Evolutionary conservation across 495 filamentous ascomycete genomes (phyloP).

Genomic region (Tuber magnatum): DNA sequence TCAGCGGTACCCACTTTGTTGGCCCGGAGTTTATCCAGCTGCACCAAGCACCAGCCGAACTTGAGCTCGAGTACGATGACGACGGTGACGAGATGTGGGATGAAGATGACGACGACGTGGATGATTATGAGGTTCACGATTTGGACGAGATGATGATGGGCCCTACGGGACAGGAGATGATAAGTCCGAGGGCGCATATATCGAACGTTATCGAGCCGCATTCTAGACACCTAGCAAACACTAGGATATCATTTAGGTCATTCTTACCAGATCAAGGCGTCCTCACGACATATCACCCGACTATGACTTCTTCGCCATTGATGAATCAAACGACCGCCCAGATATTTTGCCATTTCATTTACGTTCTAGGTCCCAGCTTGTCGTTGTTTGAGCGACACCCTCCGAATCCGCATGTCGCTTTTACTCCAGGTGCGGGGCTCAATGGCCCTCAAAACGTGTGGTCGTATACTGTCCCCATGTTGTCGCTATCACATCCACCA

Average conservation of each 20-base stretch:
- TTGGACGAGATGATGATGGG: constrained; percentile 37
- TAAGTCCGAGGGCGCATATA: constrained; percentile 39
- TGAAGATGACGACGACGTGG: constrained; percentile 52
- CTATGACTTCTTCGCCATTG: constrained; percentile 67
- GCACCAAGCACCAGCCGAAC: constrained; percentile 41
- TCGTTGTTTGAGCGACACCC: constrained; percentile 83
- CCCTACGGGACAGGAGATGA: constrained; percentile 41
- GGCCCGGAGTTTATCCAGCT: constrained; percentile 29
- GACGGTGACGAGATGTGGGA: constrained; percentile 49
- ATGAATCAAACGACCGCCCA: constrained; percentile 75
- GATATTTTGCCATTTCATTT: constrained; percentile 88
- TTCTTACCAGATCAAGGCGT: constrained; percentile 63
- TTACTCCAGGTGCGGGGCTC: constrained; percentile 36
- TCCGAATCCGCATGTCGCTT: constrained; percentile 53
- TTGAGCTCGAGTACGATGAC: constrained; percentile 61
- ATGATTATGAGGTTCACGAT: constrained; percentile 31
- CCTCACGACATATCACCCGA: constrained; percentile 70
- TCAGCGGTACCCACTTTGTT: constrained; percentile 16
- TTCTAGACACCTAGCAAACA: constrained; percentile 39
- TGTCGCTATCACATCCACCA: constrained; percentile 73
- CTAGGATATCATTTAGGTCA: constrained; percentile 55
- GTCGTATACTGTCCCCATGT: constrained; percentile 70
- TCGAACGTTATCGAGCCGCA: constrained; percentile 32
- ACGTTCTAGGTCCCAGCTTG: constrained; percentile 77
- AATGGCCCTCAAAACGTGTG: constrained; percentile 41